These are phyloP conservation scores for Turnera subulata DNA, from an alignment of 345 rosid species.

Conservation along the genomic window DNA sequence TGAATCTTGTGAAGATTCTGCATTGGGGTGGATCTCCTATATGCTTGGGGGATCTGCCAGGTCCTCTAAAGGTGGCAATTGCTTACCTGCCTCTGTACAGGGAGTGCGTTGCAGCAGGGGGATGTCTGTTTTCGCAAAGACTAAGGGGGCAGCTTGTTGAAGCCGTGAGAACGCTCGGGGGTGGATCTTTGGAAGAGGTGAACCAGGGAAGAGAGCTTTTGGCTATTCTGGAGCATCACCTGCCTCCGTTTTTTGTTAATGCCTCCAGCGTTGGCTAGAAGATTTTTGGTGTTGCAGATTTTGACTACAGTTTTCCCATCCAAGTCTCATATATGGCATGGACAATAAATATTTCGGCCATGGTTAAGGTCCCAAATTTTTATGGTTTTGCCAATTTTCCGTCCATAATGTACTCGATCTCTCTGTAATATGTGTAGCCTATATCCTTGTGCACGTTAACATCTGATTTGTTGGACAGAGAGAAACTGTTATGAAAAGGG, in stretches of 20 bases:
- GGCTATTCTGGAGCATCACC: conserved; percentile 69
- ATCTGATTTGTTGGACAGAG: too few relatives aligned
- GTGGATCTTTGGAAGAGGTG: conserved; percentile 41
- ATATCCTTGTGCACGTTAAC: too few relatives aligned
- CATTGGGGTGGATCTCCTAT: conserved; percentile 70
- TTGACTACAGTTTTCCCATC: conserved; percentile 21
- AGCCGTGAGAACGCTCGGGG: conserved; percentile 73
- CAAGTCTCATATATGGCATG: conserved; percentile 24
- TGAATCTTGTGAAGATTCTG: conserved; percentile 65
- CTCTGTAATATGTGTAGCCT: too few relatives aligned
- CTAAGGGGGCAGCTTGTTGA: conserved; percentile 82
- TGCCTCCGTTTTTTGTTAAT: conserved; percentile 69
- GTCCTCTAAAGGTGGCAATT: conserved; percentile 69
- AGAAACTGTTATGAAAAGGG: too few relatives aligned
- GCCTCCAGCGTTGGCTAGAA: conserved; percentile 19
- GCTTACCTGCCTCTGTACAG: conserved; percentile 82
- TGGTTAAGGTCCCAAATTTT: conserved; percentile 26
- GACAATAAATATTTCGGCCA: conserved; percentile 22
- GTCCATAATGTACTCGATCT: conserved; percentile 9
- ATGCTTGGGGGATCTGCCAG: conserved; percentile 66
- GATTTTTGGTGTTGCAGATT: conserved; percentile 6
- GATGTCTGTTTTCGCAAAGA: conserved; percentile 62
- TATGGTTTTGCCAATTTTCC: conserved; percentile 25
- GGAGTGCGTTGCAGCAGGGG: conserved; percentile 61
- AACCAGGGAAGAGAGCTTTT: conserved; percentile 52